Conservation (phyloP, 1,284 basidiomycete species). For the Exobasidium cylindrosporum region DNA sequence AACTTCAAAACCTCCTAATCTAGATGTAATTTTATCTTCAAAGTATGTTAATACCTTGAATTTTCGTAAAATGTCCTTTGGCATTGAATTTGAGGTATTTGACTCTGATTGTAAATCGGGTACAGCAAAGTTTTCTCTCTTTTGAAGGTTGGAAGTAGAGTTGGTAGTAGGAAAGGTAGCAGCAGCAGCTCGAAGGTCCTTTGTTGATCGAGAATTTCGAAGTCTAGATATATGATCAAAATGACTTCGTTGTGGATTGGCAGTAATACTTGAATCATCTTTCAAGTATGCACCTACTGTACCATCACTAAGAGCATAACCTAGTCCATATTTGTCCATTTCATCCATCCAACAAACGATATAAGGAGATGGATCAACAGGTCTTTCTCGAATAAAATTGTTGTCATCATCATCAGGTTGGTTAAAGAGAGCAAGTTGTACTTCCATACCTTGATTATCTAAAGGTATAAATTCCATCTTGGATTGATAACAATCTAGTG, state of each 20-base stretch:
- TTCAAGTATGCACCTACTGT: constrained; percentile 94
- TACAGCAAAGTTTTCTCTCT: constrained; percentile 36
- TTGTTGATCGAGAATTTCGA: background rate
- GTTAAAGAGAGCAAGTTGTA: constrained; percentile 13
- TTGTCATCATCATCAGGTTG: constrained; percentile 20
- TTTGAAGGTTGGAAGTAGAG: constrained; percentile 27
- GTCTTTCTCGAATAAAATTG: constrained; percentile 57
- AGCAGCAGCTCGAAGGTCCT: too few species aligned
- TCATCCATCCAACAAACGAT: constrained; percentile 98
- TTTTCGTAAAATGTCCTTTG: constrained; percentile 6
- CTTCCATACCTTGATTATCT: constrained; percentile 20
- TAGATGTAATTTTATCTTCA: constrained; percentile 51
- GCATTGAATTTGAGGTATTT: background rate
- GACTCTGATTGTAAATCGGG: constrained; percentile 2
- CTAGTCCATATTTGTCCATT: constrained; percentile 97
- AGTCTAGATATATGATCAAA: constrained; percentile 16
- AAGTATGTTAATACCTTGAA: constrained; percentile 41
- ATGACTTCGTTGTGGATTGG: constrained; percentile 54
- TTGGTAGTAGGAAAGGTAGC: constrained; percentile 2
- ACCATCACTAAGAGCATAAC: constrained; percentile 91
- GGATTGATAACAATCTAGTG: constrained; percentile 66
- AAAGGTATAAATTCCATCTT: constrained; percentile 64
- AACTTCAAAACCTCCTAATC: constrained; percentile 60
- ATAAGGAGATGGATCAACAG: constrained; percentile 75
- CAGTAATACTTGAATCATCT: constrained; percentile 80